phyloP scores from a whole-genome alignment of 2,329 filamentous ascomycete genomes.

The Penicillium occitanis region DNA sequence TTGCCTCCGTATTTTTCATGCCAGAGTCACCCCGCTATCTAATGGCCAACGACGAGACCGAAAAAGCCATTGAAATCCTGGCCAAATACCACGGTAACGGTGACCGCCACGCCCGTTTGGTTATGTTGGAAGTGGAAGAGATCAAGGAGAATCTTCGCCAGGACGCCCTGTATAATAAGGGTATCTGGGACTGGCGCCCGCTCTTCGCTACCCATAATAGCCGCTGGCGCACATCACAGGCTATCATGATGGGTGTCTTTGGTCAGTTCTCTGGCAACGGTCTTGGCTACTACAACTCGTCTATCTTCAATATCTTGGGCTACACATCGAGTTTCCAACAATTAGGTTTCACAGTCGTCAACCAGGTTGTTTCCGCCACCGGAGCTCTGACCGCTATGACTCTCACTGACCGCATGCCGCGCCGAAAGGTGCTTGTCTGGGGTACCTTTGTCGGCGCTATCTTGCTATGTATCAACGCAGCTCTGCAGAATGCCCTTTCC shows the following conservation, averaged over 20 bases:
- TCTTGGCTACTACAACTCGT: conserved; percentile 54
- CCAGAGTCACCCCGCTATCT: conserved; percentile 63
- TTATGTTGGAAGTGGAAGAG: conserved; percentile 44
- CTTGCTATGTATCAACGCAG: conserved; percentile 41
- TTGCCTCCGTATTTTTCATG: conserved; percentile 61
- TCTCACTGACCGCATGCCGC: conserved; percentile 49
- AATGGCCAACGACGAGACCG: conserved; percentile 39
- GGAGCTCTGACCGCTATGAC: conserved; percentile 48
- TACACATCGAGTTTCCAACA: conserved; percentile 36
- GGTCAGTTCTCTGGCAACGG: conserved; percentile 55
- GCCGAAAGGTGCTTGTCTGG: conserved; percentile 48
- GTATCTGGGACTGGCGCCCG: conserved; percentile 50
- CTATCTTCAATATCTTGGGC: conserved; percentile 42
- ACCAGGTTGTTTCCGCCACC: conserved; percentile 48
- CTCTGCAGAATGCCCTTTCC: conserved; percentile 25
- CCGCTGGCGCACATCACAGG: conserved; percentile 51
- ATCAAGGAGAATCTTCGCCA: conserved; percentile 45
- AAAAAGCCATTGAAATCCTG: conserved; percentile 62
- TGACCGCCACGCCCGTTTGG: conserved; percentile 54
- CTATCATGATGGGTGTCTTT: conserved; percentile 54
- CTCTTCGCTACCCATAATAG: conserved; percentile 47
- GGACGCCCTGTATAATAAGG: conserved; percentile 50
- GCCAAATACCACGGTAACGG: conserved; percentile 65
- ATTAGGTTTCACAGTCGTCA: conserved; percentile 51
- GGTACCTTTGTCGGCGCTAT: conserved; percentile 39